phyloP scores from a whole-genome alignment of 768 basidiomycete species.

The Leccinellum albellum region DNA sequence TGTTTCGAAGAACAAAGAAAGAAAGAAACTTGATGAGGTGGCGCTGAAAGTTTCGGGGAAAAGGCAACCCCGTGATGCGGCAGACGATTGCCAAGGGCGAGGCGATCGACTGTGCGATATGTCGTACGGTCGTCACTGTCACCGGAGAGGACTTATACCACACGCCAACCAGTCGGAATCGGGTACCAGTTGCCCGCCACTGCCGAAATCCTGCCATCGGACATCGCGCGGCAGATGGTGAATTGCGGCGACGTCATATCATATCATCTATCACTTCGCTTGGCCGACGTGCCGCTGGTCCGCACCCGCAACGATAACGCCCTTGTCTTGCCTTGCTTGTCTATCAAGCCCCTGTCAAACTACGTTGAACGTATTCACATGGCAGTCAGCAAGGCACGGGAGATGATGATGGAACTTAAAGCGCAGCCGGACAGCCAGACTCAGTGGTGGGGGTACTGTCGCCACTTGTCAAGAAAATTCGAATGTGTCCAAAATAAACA shows the following conservation, averaged over 20 bases:
- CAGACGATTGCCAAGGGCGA: not conserved
- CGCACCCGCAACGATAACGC: slow-evolving; percentile 6
- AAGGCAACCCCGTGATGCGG: not conserved
- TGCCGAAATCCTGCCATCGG: slow-evolving; percentile 1
- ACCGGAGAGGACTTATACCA: not conserved
- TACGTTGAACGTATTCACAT: slow-evolving; percentile 2
- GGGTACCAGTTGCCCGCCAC: not conserved
- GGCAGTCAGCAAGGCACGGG: slow-evolving; percentile 18
- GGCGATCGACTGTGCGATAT: not conserved
- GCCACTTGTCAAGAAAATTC: slow-evolving; percentile 8
- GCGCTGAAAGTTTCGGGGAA: slow-evolving; percentile 9
- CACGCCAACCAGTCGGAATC: slow-evolving; percentile 7
- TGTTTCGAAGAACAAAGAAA: slow-evolving; percentile 10
- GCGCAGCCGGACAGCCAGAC: slow-evolving; percentile 4
- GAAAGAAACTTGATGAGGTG: slow-evolving; percentile 12
- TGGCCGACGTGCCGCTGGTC: not conserved
- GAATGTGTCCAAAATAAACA: not conserved
- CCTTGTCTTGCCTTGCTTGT: slow-evolving; percentile 10
- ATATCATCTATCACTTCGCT: not conserved
- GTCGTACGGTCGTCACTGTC: not conserved
- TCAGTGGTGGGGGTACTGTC: not conserved
- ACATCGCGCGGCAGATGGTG: not conserved
- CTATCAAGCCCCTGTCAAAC: not conserved
- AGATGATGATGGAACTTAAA: not conserved
- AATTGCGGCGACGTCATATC: not conserved